phyloP scores from a whole-genome alignment of 2,329 filamentous ascomycete genomes.

The Hypoxylon sp. region DNA sequence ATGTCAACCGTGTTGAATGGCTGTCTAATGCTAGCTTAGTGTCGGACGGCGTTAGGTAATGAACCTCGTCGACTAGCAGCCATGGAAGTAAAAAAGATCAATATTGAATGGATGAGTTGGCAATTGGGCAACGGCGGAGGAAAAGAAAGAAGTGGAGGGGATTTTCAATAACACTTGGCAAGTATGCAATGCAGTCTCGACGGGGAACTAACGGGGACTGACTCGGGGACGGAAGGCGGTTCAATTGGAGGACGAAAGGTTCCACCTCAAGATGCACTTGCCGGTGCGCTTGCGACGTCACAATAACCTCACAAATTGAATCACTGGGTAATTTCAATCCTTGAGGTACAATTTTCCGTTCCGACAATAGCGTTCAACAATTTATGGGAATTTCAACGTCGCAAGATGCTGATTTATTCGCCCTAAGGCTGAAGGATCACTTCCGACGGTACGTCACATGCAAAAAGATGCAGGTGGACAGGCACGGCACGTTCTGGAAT shows the following conservation, averaged over 20 bases:
- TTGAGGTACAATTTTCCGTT: neutral
- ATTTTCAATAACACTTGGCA: slow-evolving; percentile 23
- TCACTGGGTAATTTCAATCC: neutral
- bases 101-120: slow-evolving; percentile 16
- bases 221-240: slow-evolving; percentile 23
- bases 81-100: slow-evolving; percentile 26
- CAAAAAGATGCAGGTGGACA: slow-evolving; percentile 36
- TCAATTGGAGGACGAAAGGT: slow-evolving; percentile 32
- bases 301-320: slow-evolving; percentile 28
- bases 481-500: slow-evolving; percentile 45
- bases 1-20: slow-evolving; percentile 8
- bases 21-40: slow-evolving; percentile 15
- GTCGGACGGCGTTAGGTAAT: slow-evolving; percentile 44
- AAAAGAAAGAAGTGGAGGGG: slow-evolving; percentile 20
- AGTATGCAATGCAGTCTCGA: slow-evolving; percentile 24
- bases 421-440: slow-evolving; percentile 42
- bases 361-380: neutral
- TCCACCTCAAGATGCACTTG: slow-evolving; percentile 36
- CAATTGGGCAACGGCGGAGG: slow-evolving; percentile 15
- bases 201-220: neutral
- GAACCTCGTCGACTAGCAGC: slow-evolving; percentile 50
- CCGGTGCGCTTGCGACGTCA: slow-evolving; percentile 36
- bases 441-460: slow-evolving; percentile 34
- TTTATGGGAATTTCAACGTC: too few relatives aligned
- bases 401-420: slow-evolving; percentile 17